phyloP scores from a whole-genome alignment of 2,329 filamentous ascomycete genomes.

The Cladosporium sp. region DNA sequence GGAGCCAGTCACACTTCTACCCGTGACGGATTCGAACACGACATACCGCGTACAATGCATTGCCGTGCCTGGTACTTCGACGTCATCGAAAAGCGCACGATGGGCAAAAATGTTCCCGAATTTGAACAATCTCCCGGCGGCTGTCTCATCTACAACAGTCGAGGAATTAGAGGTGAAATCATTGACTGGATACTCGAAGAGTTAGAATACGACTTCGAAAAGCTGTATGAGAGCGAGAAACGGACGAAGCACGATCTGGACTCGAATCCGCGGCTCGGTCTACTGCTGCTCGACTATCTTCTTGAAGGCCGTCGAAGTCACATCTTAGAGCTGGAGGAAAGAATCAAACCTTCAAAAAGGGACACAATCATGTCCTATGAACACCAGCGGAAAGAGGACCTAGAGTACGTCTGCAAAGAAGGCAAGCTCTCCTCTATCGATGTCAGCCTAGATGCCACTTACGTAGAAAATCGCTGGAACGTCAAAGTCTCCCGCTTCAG shows the following conservation, averaged over 20 bases:
- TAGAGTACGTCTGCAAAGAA: background rate
- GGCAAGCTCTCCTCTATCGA: background rate
- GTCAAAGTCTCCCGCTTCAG: slow-evolving; percentile 10
- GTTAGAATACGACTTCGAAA: slow-evolving; percentile 14
- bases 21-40: background rate
- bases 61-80: slow-evolving; percentile 11
- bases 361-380: slow-evolving; percentile 4
- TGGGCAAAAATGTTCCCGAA: slow-evolving; percentile 6
- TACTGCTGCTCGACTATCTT: slow-evolving; percentile 20
- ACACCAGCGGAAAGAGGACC: background rate
- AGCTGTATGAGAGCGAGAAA: background rate
- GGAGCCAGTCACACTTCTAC: background rate
- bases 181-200: slow-evolving; percentile 15
- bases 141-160: slow-evolving; percentile 15
- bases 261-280: slow-evolving; percentile 12
- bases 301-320: slow-evolving; percentile 15
- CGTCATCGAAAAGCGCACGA: slow-evolving; percentile 13
- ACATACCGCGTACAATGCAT: slow-evolving; percentile 12
- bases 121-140: slow-evolving; percentile 9
- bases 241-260: slow-evolving; percentile 9
- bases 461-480: slow-evolving; percentile 12
- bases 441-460: slow-evolving; percentile 1
- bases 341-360: background rate
- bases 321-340: slow-evolving; percentile 11
- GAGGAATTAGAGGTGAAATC: slow-evolving; percentile 8